Evolutionary conservation across 2,329 filamentous ascomycete species (phyloP), one percentile per base, ranked within the genome.

Genomic region (Apiospora aurea): DNA sequence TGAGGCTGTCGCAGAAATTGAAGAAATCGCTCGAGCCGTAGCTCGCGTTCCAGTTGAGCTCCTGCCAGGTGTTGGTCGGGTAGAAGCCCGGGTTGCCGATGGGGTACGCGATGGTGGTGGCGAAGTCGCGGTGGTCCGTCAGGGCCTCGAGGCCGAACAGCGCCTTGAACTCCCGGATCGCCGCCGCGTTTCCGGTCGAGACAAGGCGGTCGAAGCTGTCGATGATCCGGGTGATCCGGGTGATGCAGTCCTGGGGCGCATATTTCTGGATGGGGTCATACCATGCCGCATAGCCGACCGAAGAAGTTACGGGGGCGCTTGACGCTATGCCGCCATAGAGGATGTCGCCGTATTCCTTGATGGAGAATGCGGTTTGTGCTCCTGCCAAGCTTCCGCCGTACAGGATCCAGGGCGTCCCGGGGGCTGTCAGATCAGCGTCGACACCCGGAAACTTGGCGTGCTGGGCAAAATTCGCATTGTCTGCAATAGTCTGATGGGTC

Each of bases 1-100:
- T 87, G 64, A 88, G 81, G 70, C 87, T 88, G 11, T 79, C 81
- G 76, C 86, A 88, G 79, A 89, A 89, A 64, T 82, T 74, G 78
- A 83, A 88, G 76, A 88, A 88, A 75, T 88, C 85, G 5, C 82
- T 76, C 1, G 80, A 80, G 53, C 81, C 82, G 71, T 84, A 82
- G 0, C 73, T 79, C 0, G 75, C 71, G 67, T 78, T 77, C 87
- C 87, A 89, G 71, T 85, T 86, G 13, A 89, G 78, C 75, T 88
- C 87, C 78, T 88, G 87, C 87, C 87, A 88, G 5, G 87, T 88
- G 34, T 80, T 81, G 0, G 83, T 86, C 0, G 84, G 83, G 74
- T 88, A 88, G 72, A 82, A 82, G 71, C 86, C 82, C n/a, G 83
- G 83, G 0, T 82, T 83, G n/a, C 83, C 83, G 16, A 85, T 74